Evolutionary conservation across 2,329 filamentous ascomycete species (phyloP), one percentile per base, ranked within the genome.

Genomic region (Aspergillus arachidicola): DNA sequence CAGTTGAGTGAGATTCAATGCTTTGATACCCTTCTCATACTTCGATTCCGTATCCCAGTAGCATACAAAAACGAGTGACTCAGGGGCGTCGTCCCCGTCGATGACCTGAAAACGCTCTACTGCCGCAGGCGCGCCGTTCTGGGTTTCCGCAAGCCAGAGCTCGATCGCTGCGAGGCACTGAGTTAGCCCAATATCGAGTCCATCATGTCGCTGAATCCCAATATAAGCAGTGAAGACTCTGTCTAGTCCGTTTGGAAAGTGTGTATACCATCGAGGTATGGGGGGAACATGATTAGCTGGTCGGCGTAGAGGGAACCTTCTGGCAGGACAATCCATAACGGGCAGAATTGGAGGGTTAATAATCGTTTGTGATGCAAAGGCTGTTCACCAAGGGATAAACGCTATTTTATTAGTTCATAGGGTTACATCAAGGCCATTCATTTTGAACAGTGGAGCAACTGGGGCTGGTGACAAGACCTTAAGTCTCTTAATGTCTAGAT

Each of bases 181-280:
- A 6, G 41, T 9, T 12, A 54, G 53, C 10, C 19, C 36, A 19
- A 19, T 7, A 2, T 26, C 12, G 2, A 9, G 26, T 10, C 54
- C 48, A 19, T 57, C 38, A 23, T 64, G 66, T 19, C 46, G 57
- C 26, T 69, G 64, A 5, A 69, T 26, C 1, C 66, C 68, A 16
- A 69, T 60, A 38, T 68, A 69, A 2, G 63, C 63, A 3, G 68
- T 69, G 26, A 65, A 61, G 7, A 69, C 63, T 34, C 36, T 30
- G 1, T 55, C 26, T 5, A 58, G 12, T 5, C 30, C 28, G 2
- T 58, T 34, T 9, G 58, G 54, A 19, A 67, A 68, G 1, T 34
- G n/a, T 28, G 61, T 26, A 41, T 60, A 26, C 66, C 66, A 66
- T 30, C 66, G 55, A 12, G 58, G 58, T 26, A 66, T 58, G 4